phyloP scores from a whole-genome alignment of 2,329 filamentous ascomycete species.

The Whalleya microplaca region DNA sequence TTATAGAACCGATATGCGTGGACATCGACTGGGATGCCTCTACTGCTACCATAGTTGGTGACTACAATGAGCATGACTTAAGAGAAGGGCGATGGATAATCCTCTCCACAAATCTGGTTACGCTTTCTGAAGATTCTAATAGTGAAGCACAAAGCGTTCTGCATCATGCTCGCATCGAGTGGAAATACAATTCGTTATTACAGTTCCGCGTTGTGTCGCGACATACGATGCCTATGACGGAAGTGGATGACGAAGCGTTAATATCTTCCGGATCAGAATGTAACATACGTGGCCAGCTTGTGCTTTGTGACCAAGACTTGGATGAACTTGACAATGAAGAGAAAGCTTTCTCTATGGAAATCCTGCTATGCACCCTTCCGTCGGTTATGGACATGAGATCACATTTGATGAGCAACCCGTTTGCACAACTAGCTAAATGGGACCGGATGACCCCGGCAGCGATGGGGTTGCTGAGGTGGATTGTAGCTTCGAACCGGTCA shows the following conservation, averaged over 20 bases:
- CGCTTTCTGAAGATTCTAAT: neutral
- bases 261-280: neutral
- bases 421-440: constrained; percentile 46
- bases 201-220: constrained; percentile 24
- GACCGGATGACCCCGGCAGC: constrained; percentile 66
- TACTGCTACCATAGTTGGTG: constrained; percentile 7
- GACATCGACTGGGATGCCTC: constrained; percentile 15
- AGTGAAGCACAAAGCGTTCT: constrained; percentile 5
- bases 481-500: constrained; percentile 86
- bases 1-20: constrained; percentile 28
- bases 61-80: constrained; percentile 1
- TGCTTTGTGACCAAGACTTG: constrained; percentile 59
- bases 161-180: constrained; percentile 31
- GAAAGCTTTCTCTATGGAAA: constrained; percentile 55
- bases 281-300: constrained; percentile 24
- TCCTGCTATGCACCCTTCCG: constrained; percentile 63
- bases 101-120: constrained; percentile 13
- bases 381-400: constrained; percentile 60
- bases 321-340: constrained; percentile 51
- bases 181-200: neutral
- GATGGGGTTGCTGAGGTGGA: constrained; percentile 77
- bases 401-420: constrained; percentile 47
- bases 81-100: constrained; percentile 33
- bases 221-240: constrained; percentile 15
- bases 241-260: neutral